phyloP scores from a whole-genome alignment of 23 red algal genomes.

The Gracilaria domingensis region DNA sequence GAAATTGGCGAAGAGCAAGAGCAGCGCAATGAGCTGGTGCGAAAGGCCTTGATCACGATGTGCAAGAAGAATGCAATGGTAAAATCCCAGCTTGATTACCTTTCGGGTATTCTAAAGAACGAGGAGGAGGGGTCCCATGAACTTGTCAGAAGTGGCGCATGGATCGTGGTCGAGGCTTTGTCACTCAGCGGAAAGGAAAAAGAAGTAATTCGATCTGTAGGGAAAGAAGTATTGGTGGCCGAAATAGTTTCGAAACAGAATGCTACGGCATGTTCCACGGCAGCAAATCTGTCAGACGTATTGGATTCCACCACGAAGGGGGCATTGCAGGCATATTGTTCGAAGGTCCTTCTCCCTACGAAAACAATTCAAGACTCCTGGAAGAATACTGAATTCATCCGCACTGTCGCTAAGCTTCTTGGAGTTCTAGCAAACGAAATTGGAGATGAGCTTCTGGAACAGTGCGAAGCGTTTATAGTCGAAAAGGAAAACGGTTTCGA shows the following conservation, averaged over 20 bases:
- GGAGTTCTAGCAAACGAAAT: conserved; percentile 8
- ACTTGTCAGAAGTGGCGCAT: conserved; percentile 17
- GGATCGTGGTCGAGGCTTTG: conserved; percentile 30
- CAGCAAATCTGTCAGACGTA: not conserved
- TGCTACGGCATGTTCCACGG: conserved; percentile 16
- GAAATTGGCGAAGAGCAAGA: not conserved
- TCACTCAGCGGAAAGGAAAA: conserved; percentile 23
- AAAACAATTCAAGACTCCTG: not conserved
- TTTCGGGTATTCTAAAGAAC: not conserved
- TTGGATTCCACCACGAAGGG: not conserved
- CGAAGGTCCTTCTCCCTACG: not conserved
- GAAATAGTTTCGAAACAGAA: conserved; percentile 33
- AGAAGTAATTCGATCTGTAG: conserved; percentile 4
- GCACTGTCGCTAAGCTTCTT: conserved; percentile 16
- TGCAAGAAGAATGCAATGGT: not conserved
- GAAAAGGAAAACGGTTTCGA: conserved; percentile 21
- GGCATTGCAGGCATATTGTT: not conserved
- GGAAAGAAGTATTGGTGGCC: not conserved
- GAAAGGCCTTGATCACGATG: not conserved
- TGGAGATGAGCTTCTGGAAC: conserved; percentile 48
- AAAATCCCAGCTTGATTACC: not conserved
- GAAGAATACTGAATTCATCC: conserved; percentile 11
- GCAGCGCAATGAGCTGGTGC: not conserved
- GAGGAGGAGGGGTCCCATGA: not conserved
- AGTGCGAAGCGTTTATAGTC: conserved; percentile 19